Base-by-base conservation (phyloP, 768 basidiomycete species). In the Amanita rimosa region DNA sequence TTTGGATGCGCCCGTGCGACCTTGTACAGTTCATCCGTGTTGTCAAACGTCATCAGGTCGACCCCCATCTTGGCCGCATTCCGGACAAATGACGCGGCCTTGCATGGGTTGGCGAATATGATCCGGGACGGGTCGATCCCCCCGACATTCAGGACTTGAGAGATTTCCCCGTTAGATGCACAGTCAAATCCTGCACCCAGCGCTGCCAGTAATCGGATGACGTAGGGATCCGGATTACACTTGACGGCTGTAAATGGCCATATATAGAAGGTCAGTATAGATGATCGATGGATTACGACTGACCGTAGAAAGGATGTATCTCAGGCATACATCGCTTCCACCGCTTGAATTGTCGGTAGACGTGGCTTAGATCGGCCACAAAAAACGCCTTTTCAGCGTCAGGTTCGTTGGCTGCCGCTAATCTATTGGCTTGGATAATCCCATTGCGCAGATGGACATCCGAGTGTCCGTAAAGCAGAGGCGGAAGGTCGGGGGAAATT, bases 81-180 rank as follows among this genome's bases (percentile, higher is more conserved):
- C 43, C 93, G 86, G 58, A 99, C 76, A 69, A 94, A 97, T 0
- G 92, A 95, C 9, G 79, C 74, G 2, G 96, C 89, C 69, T 99
- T 99, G 83, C 96, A 98, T 0, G 96, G 96, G 67, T 99, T 99
- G 54, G 96, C 96, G 59, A 92, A 99, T 61, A 98, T 90, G 72
- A 99, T 86, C 50, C 85, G 78, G 47, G 77, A 75, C 21, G 94
- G 81, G 41, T 78, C 74, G 45, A 95, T 76, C 6, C 82, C 84
- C 4, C 84, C 83, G 3, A 93, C 65, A 9, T 67, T 67, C 21
- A 96, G 70, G 22, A 98, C 84, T 53, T 79, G 77, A 17, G 76
- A 73, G 57, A 99, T 97, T 67, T 99, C 96, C 50, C 84, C 81
- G 55, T 89, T 85, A 34, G 95, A 98, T 13, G 96, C 96, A 58